A percentile compares a stretch with the other conserved stretches of the same genome.
phyloP scores from a whole-genome alignment of 148 eudicot species.

The Rhododendron ovatum region DNA sequence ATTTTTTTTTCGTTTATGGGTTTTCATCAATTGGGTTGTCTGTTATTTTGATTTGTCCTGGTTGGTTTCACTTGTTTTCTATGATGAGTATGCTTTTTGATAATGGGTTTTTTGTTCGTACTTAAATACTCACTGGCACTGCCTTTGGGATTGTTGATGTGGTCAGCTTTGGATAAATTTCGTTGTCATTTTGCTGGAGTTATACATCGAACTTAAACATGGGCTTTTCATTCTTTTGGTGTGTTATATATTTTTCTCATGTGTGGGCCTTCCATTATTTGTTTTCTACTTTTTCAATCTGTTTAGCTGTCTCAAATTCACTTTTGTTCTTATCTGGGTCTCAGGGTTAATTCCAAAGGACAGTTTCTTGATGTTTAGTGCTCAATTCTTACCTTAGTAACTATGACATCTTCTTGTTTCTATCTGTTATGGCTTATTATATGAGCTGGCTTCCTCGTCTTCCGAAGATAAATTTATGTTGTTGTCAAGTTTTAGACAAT shows the following conservation, averaged over 20 bases:
- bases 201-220: background rate
- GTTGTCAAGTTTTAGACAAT: background rate
- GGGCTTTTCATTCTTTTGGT: background rate
- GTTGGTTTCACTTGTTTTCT: background rate
- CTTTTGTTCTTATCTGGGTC: slow-evolving; percentile 1
- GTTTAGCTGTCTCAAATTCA: background rate
- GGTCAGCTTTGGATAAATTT: background rate
- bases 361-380: background rate
- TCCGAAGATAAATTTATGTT: background rate
- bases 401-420: background rate
- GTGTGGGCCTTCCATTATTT: too few species aligned
- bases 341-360: background rate
- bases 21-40: background rate
- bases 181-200: background rate
- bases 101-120: background rate
- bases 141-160: background rate
- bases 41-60: background rate
- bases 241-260: background rate
- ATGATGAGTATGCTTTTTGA: background rate
- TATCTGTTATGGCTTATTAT: background rate
- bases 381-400: background rate
- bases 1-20: background rate
- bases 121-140: background rate
- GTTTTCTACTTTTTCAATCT: background rate
- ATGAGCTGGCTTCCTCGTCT: background rate